A percentile compares a stretch with the other conserved stretches of the same genome.
Conservation (phyloP, 148 eudicot genomes). For the Amaranthus palmeri region DNA sequence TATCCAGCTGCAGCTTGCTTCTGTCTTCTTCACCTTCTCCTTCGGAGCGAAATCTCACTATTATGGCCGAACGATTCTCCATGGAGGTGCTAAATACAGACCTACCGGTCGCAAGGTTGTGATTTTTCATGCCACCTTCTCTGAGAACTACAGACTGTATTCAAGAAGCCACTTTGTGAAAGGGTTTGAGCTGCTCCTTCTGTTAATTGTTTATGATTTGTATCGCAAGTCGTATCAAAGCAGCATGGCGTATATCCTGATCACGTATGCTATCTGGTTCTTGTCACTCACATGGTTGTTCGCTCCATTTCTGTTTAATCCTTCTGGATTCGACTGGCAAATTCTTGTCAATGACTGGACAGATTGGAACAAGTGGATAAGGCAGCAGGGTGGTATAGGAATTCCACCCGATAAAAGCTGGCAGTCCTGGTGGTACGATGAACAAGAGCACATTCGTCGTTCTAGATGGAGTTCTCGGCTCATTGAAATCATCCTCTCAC, state of each 20-base stretch:
- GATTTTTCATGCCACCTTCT: conserved; percentile 76
- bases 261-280: conserved; percentile 93
- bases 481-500: conserved; percentile 61
- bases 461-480: conserved; percentile 57
- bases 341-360: conserved; percentile 91
- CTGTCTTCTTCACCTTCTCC: conserved; percentile 96
- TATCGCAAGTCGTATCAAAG: conserved; percentile 66
- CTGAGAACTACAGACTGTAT: conserved; percentile 85
- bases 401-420: conserved; percentile 91
- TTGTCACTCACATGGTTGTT: conserved; percentile 88
- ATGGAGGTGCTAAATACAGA: conserved; percentile 89
- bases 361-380: conserved; percentile 94
- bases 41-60: conserved; percentile 88
- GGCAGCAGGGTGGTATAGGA: conserved; percentile 86
- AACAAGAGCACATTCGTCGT: conserved; percentile 64
- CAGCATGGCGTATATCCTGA: conserved; percentile 62
- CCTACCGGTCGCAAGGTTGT: conserved; percentile 93
- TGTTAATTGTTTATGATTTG: conserved; percentile 67
- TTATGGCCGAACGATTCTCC: conserved; percentile 88
- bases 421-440: conserved; percentile 99
- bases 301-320: conserved; percentile 94
- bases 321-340: conserved; percentile 85
- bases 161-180: conserved; percentile 94
- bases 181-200: conserved; percentile 76
- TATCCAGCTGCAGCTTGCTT: conserved; percentile 89